Conservation (phyloP, 495 filamentous ascomycete genomes). For the Penicillium alfredii region DNA sequence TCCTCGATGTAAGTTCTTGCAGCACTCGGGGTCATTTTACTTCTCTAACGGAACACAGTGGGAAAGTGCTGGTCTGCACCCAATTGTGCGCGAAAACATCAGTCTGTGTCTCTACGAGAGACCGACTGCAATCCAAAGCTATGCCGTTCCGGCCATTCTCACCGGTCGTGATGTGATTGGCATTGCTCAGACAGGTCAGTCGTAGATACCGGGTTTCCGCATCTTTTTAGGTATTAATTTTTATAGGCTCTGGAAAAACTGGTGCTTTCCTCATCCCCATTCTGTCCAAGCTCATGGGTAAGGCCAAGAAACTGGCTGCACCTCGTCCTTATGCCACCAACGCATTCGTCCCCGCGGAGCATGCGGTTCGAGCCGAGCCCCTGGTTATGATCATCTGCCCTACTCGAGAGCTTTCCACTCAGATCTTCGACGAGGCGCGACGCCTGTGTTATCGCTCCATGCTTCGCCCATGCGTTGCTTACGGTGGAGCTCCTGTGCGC, state of each 20-base stretch:
- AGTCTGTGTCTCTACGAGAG: constrained; percentile 54
- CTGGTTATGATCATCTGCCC: constrained; percentile 81
- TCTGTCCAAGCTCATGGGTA: constrained; percentile 86
- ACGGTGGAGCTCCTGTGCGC: constrained; percentile 68
- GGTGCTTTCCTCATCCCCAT: constrained; percentile 88
- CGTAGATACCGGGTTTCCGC: neutral
- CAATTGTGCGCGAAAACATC: constrained; percentile 73
- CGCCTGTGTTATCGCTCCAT: constrained; percentile 90
- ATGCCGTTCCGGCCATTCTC: constrained; percentile 69
- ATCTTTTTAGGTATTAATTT: constrained; percentile 4
- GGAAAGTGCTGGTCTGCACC: constrained; percentile 76
- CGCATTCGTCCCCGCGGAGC: constrained; percentile 33
- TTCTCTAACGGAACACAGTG: constrained; percentile 43
- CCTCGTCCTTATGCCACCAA: constrained; percentile 57
- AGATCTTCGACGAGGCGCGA: constrained; percentile 91
- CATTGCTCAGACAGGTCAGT: constrained; percentile 85
- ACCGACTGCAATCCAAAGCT: constrained; percentile 84
- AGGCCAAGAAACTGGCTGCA: constrained; percentile 75
- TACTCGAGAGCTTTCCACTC: constrained; percentile 80
- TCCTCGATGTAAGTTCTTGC: constrained; percentile 30
- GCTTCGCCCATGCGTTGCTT: constrained; percentile 86
- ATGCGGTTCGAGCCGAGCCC: constrained; percentile 67
- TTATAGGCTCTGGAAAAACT: constrained; percentile 87
- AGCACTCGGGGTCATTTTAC: constrained; percentile 45
- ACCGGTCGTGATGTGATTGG: constrained; percentile 73